Percentiles rank a stretch among this genome's conserved stretches.
phyloP scores from a whole-genome alignment of 768 basidiomycete genomes.

The Lactarius vividus region DNA sequence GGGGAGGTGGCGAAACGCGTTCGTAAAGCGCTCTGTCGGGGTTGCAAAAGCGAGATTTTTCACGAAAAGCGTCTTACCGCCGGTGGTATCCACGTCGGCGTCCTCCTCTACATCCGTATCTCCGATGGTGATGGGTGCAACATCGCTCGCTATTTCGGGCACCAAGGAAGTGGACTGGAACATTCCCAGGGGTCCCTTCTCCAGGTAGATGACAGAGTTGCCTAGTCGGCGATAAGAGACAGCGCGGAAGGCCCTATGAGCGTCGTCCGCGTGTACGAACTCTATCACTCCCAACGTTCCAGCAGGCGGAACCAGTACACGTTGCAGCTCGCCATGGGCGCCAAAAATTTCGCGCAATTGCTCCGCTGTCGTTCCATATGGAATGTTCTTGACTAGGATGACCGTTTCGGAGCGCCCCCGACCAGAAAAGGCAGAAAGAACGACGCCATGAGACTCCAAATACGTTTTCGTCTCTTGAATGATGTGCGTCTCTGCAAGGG shows the following conservation, averaged over 20 bases:
- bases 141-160: slow-evolving; percentile 18
- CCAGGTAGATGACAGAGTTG: slow-evolving; percentile 87
- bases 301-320: slow-evolving; percentile 84
- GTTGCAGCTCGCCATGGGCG: slow-evolving; percentile 63
- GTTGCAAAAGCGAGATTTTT: slow-evolving; percentile 97
- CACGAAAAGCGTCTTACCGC: slow-evolving; percentile 84
- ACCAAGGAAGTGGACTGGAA: slow-evolving; percentile 44
- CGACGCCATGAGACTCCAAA: slow-evolving; percentile 73
- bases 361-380: slow-evolving; percentile 75
- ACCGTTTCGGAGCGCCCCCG: slow-evolving; percentile 67
- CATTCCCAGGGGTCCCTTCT: slow-evolving; percentile 87
- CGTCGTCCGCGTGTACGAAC: slow-evolving; percentile 68
- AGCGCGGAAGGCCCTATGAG: slow-evolving; percentile 70
- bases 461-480: slow-evolving; percentile 93
- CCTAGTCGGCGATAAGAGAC: slow-evolving; percentile 87
- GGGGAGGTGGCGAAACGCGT: slow-evolving; percentile 70
- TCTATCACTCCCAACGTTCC: slow-evolving; percentile 94
- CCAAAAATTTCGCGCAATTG: slow-evolving; percentile 81
- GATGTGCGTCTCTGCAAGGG: slow-evolving; percentile 93
- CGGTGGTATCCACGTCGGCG: slow-evolving; percentile 46
- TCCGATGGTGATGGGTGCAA: slow-evolving; percentile 35
- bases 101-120: slow-evolving; percentile 34
- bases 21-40: slow-evolving; percentile 64
- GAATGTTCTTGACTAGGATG: slow-evolving; percentile 95
- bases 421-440: slow-evolving; percentile 50